Evolutionary conservation across 2,329 filamentous ascomycete species (phyloP).

Genomic region (Aspergillus sp.): DNA sequence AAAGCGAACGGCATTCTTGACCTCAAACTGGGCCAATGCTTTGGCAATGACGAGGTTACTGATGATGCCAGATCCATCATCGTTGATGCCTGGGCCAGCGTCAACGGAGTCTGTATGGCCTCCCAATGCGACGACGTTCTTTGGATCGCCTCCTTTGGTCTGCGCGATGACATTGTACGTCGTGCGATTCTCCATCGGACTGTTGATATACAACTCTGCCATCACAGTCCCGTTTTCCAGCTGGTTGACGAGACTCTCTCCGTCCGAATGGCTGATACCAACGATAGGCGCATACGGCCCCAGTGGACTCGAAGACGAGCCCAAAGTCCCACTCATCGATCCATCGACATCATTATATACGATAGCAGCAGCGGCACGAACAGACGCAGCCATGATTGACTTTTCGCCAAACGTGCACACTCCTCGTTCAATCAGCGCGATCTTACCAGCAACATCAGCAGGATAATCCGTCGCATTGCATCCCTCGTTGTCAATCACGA

Average conservation of each 20-base stretch:
- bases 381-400: conserved; percentile 61
- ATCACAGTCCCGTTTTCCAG: conserved; percentile 42
- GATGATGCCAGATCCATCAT: conserved; percentile 67
- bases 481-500: conserved; percentile 57
- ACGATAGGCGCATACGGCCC: conserved; percentile 52
- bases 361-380: conserved; percentile 66
- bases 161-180: conserved; percentile 59
- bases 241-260: conserved; percentile 50
- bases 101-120: conserved; percentile 59
- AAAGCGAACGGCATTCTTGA: conserved; percentile 67
- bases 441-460: conserved; percentile 51
- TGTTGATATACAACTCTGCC: conserved; percentile 38
- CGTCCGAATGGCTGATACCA: conserved; percentile 58
- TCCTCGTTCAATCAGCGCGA: conserved; percentile 68
- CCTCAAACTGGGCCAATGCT: conserved; percentile 64
- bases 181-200: conserved; percentile 42
- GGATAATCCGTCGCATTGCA: conserved; percentile 64
- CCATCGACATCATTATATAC: conserved; percentile 70
- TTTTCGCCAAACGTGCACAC: conserved; percentile 68
- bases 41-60: conserved; percentile 56
- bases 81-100: conserved; percentile 68
- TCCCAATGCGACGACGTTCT: conserved; percentile 56
- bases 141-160: conserved; percentile 53
- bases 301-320: conserved; percentile 48
- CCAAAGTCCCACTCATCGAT: conserved; percentile 63